Evolutionary conservation across 805 yeast genomes (phyloP), one percentile per base, ranked within the genome.

Genomic region (Metschnikowia picachoensis): DNA sequence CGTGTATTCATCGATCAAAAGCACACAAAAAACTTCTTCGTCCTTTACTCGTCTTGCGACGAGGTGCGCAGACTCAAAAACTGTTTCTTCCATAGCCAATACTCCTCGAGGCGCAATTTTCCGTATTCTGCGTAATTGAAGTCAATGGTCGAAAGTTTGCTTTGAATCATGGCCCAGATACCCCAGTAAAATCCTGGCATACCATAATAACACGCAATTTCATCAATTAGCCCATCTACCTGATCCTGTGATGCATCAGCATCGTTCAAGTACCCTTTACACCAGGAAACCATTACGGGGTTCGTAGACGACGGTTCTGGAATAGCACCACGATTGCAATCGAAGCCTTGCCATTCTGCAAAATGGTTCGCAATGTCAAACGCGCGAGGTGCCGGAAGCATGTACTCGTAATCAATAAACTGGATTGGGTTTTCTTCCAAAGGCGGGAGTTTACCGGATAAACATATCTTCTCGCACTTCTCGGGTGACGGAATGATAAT

Each of bases 101-200:
- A 85, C 61, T 85, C 94, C 30, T 73, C 72, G 40, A 86, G 68
- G 48, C 94, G 69, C 43, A 70, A 66, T 36, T 72, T 71, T 2
- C 87, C 79, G 58, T 86, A 85, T 10, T 72, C 67, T 4, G 77
- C 72, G 60, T 86, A 85, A 58, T 83, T 84, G 60, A 85, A 85
- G 54, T 86, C 92, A 39, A 85, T 85, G 28, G 78, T 74, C 2
- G 89, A 82, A 17, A 82, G 78, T 44, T 75, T 75, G 49, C 84
- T 73, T 62, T 85, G 94, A 43, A 86, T 85, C 49, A 82, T 83
- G 2, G 90, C 80, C 94, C 94, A 85, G 9, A 86, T 74, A 1
- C 92, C 91, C 94, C 94, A 85, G 60, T 83, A 85, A 57, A 85
- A 83, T 0, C 92, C 94, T 0, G 94, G 94, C 65, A 85, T 65